Evolutionary conservation across 1,139 yeast species (phyloP).

Genomic region (Meyerozyma guilliermondii): DNA sequence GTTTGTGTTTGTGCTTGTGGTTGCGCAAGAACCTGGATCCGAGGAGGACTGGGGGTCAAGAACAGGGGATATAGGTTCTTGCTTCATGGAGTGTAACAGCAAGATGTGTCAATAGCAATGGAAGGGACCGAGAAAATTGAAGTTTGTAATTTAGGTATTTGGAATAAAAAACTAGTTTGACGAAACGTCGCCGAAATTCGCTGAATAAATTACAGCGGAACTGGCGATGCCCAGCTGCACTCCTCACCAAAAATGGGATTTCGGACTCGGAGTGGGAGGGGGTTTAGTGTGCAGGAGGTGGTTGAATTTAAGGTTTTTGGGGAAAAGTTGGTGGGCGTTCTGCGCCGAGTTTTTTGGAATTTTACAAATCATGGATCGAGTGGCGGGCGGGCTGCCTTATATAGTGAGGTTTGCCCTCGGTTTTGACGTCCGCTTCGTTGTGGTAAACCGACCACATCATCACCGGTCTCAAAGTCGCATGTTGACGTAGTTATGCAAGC

Average conservation of each 20-base stretch:
- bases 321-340: background rate
- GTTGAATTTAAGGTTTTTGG: background rate
- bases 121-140: no score
- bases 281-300: background rate
- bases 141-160: no score
- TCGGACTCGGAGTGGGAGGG: constrained; percentile 3
- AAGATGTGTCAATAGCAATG: no score
- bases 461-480: background rate
- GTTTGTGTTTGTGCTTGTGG: background rate
- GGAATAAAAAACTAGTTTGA: background rate
- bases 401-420: background rate
- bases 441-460: no score
- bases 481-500: background rate
- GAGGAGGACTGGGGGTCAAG: background rate
- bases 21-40: background rate
- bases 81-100: background rate
- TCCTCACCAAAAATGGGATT: constrained; percentile 2
- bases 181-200: background rate
- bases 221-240: constrained; percentile 3
- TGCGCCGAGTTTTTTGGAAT: background rate
- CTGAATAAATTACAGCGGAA: background rate
- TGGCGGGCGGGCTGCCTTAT: background rate
- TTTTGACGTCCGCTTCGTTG: background rate
- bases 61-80: background rate
- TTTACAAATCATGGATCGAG: background rate